Evolutionary conservation across 148 eudicot species (phyloP), one percentile per base, ranked within the genome.

Genomic region (Simmondsia chinensis): DNA sequence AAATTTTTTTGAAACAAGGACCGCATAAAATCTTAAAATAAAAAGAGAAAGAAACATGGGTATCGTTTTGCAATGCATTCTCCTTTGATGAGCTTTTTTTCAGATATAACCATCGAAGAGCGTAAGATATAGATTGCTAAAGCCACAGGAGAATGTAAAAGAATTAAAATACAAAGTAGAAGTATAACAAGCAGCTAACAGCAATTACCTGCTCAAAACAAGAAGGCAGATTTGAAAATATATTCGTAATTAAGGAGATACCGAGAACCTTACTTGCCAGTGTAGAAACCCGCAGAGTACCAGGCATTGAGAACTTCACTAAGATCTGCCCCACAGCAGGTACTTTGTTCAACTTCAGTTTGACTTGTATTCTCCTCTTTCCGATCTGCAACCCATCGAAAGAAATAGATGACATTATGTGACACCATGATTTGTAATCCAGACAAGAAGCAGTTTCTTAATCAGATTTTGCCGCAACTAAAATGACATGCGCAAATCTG

Each of bases 231-330:
- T n/a, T n/a, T n/a, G n/a, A n/a, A n/a, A n/a, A n/a, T n/a, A n/a
- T n/a, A n/a, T 34, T 36, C 7, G 26, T 33, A 39, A 47, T 20
- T 25, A 9, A 33, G 37, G 26, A 31, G 7, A 18, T 40, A 34
- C n/a, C 22, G 12, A 12, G 48, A 35, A 20, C 43, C 96, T 88
- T 65, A 88, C 97, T 80, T 88, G 68, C 91, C 94, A 56, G 97
- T 88, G 70, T 88, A 66, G 54, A 88, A 64, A 9, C 97, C 97
- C 1, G 91, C 97, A 47, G 80, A 61, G 61, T 75, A 88, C 94
- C 97, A 88, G 52, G 97, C 83, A 61, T 60, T 80, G 54, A 83
- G 43, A 43, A 88, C 91, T 50, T 22, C 73, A 49, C 58, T 63
- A 46, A 88, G 72, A 75, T 80, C 87, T 10, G 94, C 76, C 48